Evolutionary conservation across 192 early-diverging fungal species (phyloP).

Genomic region (Podila epigama): DNA sequence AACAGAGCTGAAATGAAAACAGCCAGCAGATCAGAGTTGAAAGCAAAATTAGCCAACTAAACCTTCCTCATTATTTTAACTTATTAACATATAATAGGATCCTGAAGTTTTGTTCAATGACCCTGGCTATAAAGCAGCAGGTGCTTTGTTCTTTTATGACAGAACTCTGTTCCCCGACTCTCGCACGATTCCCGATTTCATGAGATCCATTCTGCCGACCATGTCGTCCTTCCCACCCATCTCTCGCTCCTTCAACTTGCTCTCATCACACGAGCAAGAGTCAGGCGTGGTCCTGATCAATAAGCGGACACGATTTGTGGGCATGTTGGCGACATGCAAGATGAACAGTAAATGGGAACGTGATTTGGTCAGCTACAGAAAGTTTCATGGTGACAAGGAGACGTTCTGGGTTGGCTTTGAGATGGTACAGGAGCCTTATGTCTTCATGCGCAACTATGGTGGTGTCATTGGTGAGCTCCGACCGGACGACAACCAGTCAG

Average conservation of each 20-base stretch:
- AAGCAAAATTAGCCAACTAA: neutral
- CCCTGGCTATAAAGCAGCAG: constrained; percentile 49
- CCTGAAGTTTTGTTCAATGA: constrained; percentile 64
- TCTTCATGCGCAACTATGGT: constrained; percentile 55
- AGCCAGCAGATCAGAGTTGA: neutral
- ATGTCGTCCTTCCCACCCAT: constrained; percentile 42
- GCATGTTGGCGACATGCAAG: constrained; percentile 61
- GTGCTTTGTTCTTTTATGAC: constrained; percentile 69
- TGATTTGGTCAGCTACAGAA: constrained; percentile 54
- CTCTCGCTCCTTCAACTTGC: constrained; percentile 47
- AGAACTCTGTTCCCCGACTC: constrained; percentile 55
- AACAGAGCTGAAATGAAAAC: neutral
- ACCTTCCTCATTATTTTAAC: neutral
- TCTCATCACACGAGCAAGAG: constrained; percentile 66
- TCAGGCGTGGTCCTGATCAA: constrained; percentile 67
- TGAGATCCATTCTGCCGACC: constrained; percentile 55
- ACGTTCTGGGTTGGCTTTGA: constrained; percentile 75
- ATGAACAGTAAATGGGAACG: constrained; percentile 60
- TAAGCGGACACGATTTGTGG: constrained; percentile 57
- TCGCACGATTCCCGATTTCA: constrained; percentile 47
- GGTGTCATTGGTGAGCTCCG: constrained; percentile 61
- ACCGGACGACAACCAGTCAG: constrained; percentile 27
- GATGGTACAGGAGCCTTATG: constrained; percentile 61
- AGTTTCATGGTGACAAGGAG: constrained; percentile 72
- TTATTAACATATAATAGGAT: too few species aligned